These are phyloP conservation scores for Sarocladiaceae sp. DNA, from an alignment of 2,329 filamentous ascomycete genomes.

Conservation along the genomic window DNA sequence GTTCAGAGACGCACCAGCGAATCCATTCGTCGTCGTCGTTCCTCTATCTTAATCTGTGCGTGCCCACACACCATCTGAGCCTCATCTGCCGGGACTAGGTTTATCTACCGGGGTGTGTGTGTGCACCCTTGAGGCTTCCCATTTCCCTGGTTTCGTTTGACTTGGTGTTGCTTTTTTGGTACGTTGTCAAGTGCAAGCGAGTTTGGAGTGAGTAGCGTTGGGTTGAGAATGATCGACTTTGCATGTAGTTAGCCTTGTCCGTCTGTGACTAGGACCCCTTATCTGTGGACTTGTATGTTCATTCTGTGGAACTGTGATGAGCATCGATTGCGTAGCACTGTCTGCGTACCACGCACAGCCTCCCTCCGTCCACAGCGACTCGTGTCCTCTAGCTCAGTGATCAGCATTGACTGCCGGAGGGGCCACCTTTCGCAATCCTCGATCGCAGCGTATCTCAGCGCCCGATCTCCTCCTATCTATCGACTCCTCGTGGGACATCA, in stretches of 20 bases:
- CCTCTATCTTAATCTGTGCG: background rate
- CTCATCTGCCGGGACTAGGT: conserved; percentile 8
- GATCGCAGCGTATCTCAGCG: no score
- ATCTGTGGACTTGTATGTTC: no score
- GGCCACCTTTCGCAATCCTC: no score
- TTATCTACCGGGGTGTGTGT: background rate
- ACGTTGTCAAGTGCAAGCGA: no score
- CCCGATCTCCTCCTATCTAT: background rate
- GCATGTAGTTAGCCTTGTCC: background rate
- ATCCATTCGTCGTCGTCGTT: background rate
- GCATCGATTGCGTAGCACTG: background rate
- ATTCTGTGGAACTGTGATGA: background rate
- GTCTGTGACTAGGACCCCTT: background rate
- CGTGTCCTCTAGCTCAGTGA: background rate
- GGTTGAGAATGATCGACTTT: background rate
- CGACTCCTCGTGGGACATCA: background rate
- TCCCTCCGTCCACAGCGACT: background rate
- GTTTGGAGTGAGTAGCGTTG: no score
- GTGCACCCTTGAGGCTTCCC: background rate
- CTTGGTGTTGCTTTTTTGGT: no score
- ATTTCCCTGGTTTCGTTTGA: no score
- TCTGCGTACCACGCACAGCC: background rate
- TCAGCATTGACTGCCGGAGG: no score
- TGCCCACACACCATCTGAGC: background rate
- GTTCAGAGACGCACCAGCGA: no score